A percentile compares a stretch with the other conserved stretches of the same genome.
phyloP scores from a whole-genome alignment of 768 basidiomycete genomes.

The Phaffia australis region DNA sequence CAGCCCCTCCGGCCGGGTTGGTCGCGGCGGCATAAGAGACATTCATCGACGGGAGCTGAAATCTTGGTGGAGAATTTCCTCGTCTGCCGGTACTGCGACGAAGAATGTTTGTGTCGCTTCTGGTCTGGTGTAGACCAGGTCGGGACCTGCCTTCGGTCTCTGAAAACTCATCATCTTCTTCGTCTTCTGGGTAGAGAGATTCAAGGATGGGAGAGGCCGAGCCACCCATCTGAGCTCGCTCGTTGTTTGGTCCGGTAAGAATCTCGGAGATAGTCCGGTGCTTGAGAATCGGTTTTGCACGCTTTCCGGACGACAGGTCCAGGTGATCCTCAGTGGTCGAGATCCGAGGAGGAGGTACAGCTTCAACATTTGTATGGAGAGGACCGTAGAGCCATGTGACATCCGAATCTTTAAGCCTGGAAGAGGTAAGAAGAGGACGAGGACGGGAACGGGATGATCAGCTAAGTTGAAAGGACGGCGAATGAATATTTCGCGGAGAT shows the following conservation, averaged over 20 bases:
- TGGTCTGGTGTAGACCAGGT: conserved; percentile 64
- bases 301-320: conserved; percentile 40
- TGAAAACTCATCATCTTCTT: conserved; percentile 47
- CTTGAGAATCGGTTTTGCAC: conserved; percentile 80
- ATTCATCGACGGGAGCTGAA: conserved; percentile 26
- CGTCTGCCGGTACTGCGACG: conserved; percentile 40
- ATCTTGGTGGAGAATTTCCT: conserved; percentile 60
- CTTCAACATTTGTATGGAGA: conserved; percentile 83
- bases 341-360: conserved; percentile 56
- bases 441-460: background rate
- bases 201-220: conserved; percentile 55
- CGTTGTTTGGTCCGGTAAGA: conserved; percentile 55
- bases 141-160: conserved; percentile 38
- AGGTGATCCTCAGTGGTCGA: conserved; percentile 46
- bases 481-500: too few relatives aligned
- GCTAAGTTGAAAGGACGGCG: too few relatives aligned
- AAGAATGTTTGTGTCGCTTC: conserved; percentile 74
- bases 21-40: background rate
- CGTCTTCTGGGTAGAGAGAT: conserved; percentile 29
- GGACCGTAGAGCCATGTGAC: conserved; percentile 99
- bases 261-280: conserved; percentile 85
- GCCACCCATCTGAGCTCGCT: too few relatives aligned
- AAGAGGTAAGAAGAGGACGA: background rate
- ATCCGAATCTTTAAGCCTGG: conserved; percentile 96
- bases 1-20: conserved; percentile 35